These are phyloP conservation scores for Chenopodium suecicum DNA, from an alignment of 148 eudicot genomes.

Conservation along the genomic window DNA sequence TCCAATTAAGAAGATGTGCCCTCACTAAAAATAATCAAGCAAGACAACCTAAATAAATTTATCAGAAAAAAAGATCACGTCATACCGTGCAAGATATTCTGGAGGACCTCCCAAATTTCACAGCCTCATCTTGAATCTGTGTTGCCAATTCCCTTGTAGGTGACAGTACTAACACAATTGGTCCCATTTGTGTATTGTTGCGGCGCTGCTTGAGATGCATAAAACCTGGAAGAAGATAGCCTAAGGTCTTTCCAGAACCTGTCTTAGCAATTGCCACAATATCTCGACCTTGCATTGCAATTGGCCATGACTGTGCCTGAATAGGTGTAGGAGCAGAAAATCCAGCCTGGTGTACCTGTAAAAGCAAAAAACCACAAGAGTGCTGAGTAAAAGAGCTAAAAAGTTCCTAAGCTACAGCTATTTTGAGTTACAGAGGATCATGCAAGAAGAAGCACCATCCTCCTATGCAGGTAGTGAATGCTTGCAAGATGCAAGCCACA, in stretches of 20 bases:
- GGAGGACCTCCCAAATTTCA: conserved; percentile 76
- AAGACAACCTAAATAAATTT: neutral
- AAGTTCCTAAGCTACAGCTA: neutral
- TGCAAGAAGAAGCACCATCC: conserved; percentile 75
- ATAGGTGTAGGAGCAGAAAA: conserved; percentile 86
- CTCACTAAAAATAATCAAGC: neutral
- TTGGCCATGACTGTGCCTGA: conserved; percentile 95
- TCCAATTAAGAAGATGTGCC: neutral
- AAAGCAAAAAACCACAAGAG: conserved; percentile 41
- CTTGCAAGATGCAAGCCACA: conserved; percentile 76
- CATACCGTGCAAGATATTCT: conserved; percentile 70
- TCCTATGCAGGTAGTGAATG: conserved; percentile 50
- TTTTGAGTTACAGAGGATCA: neutral
- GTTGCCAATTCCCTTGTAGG: conserved; percentile 97
- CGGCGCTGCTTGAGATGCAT: conserved; percentile 59
- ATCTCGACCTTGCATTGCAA: conserved; percentile 75
- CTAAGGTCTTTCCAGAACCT: conserved; percentile 89
- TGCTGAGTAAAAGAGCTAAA: conserved; percentile 32
- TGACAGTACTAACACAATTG: conserved; percentile 84
- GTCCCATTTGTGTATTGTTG: conserved; percentile 78
- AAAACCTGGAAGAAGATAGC: conserved; percentile 85
- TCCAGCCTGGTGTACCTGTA: conserved; percentile 79
- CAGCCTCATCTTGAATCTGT: conserved; percentile 92
- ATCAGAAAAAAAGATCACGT: neutral
- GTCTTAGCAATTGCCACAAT: conserved; percentile 93